Evolutionary conservation across 2,329 filamentous ascomycete genomes (phyloP).

Genomic region (Nemania diffusa): DNA sequence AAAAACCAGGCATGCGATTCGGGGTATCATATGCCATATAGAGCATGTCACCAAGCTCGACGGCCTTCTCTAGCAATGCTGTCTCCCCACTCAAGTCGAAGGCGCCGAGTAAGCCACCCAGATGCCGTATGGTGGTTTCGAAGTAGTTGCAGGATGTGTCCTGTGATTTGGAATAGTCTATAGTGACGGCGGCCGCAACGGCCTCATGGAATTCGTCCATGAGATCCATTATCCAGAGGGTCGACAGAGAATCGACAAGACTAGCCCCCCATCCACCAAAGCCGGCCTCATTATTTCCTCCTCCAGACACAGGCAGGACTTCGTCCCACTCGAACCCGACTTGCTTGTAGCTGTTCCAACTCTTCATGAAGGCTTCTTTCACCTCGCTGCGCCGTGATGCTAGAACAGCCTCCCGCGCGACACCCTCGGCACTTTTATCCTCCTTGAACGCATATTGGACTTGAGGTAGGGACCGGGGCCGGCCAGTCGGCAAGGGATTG

Average conservation of each 20-base stretch:
- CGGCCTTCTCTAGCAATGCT: conserved; percentile 56
- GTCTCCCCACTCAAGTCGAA: conserved; percentile 58
- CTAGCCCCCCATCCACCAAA: conserved; percentile 62
- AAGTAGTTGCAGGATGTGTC: conserved; percentile 56
- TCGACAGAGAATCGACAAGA: conserved; percentile 69
- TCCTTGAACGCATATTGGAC: conserved; percentile 45
- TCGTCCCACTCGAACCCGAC: conserved; percentile 46
- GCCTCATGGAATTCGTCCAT: conserved; percentile 66
- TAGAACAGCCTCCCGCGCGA: conserved; percentile 43
- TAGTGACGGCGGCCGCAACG: conserved; percentile 58
- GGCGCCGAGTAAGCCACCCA: conserved; percentile 58
- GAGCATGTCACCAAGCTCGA: conserved; percentile 60
- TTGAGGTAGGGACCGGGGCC: conserved; percentile 41
- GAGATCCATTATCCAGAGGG: conserved; percentile 70
- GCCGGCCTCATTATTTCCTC: conserved; percentile 42
- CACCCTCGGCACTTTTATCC: conserved; percentile 42
- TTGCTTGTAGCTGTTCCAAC: conserved; percentile 62
- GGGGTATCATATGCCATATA: conserved; percentile 61
- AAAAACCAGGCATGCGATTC: conserved; percentile 63
- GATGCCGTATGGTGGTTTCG: conserved; percentile 59
- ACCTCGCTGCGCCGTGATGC: conserved; percentile 51
- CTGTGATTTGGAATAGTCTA: conserved; percentile 60
- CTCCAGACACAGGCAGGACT: conserved; percentile 45
- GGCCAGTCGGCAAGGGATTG: conserved; percentile 44
- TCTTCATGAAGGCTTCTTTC: conserved; percentile 55